Percentiles rank a stretch among this genome's conserved stretches.
Conservation (phyloP, 805 yeast species). For the Phaffomyces antillensis region DNA sequence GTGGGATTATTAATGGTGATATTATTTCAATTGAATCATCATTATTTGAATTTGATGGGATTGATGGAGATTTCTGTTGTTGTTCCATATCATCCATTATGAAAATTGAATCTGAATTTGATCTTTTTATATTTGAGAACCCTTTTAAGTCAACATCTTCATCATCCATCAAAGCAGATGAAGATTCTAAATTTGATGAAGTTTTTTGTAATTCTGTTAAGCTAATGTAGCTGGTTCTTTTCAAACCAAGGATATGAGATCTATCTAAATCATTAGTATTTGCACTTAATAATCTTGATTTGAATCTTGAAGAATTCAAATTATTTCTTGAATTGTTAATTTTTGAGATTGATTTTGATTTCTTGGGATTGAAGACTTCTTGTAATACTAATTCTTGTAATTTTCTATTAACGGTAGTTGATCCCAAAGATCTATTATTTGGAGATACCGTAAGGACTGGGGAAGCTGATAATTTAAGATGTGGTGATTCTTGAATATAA, state of each 20-base stretch:
- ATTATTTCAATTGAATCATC: slow-evolving; percentile 10
- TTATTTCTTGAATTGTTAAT: neutral
- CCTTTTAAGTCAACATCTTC: neutral
- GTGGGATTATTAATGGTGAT: slow-evolving; percentile 16
- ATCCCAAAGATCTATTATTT: slow-evolving; percentile 32
- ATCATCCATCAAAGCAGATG: neutral
- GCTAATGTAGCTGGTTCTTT: neutral
- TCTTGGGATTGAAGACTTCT: slow-evolving; percentile 59
- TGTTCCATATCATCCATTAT: slow-evolving; percentile 34
- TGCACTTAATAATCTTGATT: slow-evolving; percentile 18
- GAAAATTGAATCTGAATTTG: slow-evolving; percentile 31
- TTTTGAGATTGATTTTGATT: slow-evolving; percentile 6
- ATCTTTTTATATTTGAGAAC: slow-evolving; percentile 8
- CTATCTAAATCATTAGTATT: slow-evolving; percentile 18
- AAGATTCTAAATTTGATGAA: slow-evolving; percentile 1
- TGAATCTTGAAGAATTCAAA: slow-evolving; percentile 8
- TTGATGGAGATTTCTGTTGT: neutral
- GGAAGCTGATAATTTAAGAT: slow-evolving; percentile 3
- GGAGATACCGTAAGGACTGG: slow-evolving; percentile 1
- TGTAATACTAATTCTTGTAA: slow-evolving; percentile 62
- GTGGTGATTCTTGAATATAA: slow-evolving; percentile 23
- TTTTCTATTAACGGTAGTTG: slow-evolving; percentile 65
- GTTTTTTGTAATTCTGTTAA: too few relatives aligned
- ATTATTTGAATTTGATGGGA: neutral
- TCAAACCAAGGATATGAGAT: slow-evolving; percentile 7